These are phyloP conservation scores for Cornus suecica DNA, from an alignment of 148 eudicot genomes.

Conservation along the genomic window DNA sequence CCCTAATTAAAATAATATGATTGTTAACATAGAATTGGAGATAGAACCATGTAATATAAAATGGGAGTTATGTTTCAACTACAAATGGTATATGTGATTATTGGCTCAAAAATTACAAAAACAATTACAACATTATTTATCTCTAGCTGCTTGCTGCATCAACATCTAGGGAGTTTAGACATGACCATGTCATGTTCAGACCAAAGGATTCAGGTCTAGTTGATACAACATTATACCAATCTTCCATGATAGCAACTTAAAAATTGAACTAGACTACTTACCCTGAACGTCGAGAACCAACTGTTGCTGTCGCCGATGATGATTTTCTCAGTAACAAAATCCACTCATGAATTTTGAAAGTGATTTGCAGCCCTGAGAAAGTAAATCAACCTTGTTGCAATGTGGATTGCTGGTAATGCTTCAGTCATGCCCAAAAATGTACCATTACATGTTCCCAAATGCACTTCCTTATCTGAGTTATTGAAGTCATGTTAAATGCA, in stretches of 20 bases:
- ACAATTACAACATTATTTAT: not conserved
- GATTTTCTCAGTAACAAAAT: constrained; percentile 39
- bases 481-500: constrained; percentile 39
- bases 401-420: constrained; percentile 44
- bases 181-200: not conserved
- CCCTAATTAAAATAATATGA: too few species aligned
- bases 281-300: not conserved
- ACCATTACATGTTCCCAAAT: constrained; percentile 6
- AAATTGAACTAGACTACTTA: not conserved
- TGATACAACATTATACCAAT: not conserved
- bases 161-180: not conserved
- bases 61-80: too few species aligned
- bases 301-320: constrained; percentile 23
- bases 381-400: constrained; percentile 28
- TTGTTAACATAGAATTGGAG: too few species aligned
- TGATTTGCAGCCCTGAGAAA: constrained; percentile 42
- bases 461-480: constrained; percentile 29
- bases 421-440: constrained; percentile 39
- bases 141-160: not conserved
- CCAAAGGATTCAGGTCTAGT: not conserved
- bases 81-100: not conserved
- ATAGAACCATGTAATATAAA: too few species aligned
- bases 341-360: constrained; percentile 43
- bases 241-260: not conserved
- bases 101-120: not conserved